Evolutionary conservation across 192 early-diverging fungal genomes (phyloP), one percentile per base, ranked within the genome.

Genomic region (Umbelopsis isabellina): DNA sequence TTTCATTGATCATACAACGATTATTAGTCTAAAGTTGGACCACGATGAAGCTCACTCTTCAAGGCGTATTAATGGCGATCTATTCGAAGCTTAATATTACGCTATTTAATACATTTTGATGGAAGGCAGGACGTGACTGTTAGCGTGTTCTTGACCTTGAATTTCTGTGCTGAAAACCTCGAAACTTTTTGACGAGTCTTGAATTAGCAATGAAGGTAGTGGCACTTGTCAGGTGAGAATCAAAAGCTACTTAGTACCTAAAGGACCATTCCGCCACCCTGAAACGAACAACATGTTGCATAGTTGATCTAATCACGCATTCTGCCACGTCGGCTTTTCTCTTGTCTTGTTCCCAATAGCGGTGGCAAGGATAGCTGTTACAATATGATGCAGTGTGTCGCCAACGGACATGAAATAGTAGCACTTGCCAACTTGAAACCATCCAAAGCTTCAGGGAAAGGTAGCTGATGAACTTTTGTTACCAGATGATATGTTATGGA

Each of bases 301-400:
- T 16, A 41, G 1, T 41, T 6, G 37, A 41, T 41, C 37, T 41
- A 41, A 41, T 41, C 37, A 41, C 37, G 37, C 5, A 41, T 5
- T 41, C 12, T 49, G 20, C 49, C 49, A 4, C 10, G 37, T 41
- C 37, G 37, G 37, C 6, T 6, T 41, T 41, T 41, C 7, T 49
- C 27, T 22, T 49, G 5, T 71, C 25, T 11, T 27, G 15, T 23
- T 68, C 2, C 9, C 23, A 25, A 61, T 74, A 96, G 97, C 75
- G 95, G 96, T 41, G 98, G 98, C 53, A 99, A 99, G 79, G 98
- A 99, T 83, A 95, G 93, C 69, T 92, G 90, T 70, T 97, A 92
- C 81, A 97, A 96, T 73, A 88, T 97, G 89, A 88, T 98, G 87
- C 92, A 99, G 80, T 96, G 95, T 82, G 89, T 93, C 6, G 92